Evolutionary conservation across 2,329 filamentous ascomycete genomes (phyloP), one percentile per base, ranked within the genome.

Genomic region (Fusarium scirpi): DNA sequence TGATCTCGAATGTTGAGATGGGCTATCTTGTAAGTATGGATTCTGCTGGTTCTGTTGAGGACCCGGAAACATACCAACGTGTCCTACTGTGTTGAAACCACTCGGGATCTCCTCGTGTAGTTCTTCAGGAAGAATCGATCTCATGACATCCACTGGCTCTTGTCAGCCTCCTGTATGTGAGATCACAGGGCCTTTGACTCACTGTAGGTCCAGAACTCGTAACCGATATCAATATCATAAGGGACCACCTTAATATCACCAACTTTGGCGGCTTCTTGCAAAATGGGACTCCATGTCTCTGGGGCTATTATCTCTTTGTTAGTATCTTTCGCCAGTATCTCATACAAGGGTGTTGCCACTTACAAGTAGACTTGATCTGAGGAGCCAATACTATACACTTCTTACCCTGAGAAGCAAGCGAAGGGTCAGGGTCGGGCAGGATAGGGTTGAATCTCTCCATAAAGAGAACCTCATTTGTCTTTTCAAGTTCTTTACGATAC

Each of bases 1-100:
- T 90, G 87, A 22, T 92, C 90, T 53, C 93, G 90, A 32, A 99
- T 89, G 80, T 99, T 99, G 62, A 99, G 84, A 77, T 99, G 96
- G 43, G 94, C 95, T 90, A 59, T 11, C 69, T 57, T 59, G 55
- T 58, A 45, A 75, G 60, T 27, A 54, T 20, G 6, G 34, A 32
- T 11, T 34, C 20, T 43, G 20, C 8, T 20, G 15, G 30, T 15
- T 43, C 41, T 24, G 16, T 22, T 16, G 44, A 32, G 34, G 20
- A 44, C 22, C 22, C 52, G 22, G 12, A 62, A 47, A 81, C 87
- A 68, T 84, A 92, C 90, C 88, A 53, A 98, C 90, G 75, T 98
- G 95, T 22, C 96, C 95, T 38, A 95, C 94, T 38, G 91, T 90
- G 60, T 94, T 94, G 83, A 97, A 98, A 51, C 94, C 94, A 32